These are phyloP conservation scores for Exophiala calicioides DNA, from an alignment of 2,329 filamentous ascomycete genomes.

Conservation along the genomic window DNA sequence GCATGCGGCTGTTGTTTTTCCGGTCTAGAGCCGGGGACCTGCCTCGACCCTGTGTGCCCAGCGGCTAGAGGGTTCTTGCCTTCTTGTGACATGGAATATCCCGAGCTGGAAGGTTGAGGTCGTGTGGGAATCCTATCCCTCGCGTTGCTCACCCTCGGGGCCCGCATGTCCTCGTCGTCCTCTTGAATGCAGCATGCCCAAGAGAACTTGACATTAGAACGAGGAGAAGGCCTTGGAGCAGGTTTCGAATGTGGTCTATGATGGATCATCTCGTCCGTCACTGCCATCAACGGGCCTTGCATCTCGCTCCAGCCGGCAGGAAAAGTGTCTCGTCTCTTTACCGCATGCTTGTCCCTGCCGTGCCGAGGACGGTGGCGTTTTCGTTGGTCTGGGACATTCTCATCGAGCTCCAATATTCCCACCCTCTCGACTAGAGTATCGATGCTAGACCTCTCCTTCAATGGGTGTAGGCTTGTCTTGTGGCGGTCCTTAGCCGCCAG, in stretches of 20 bases:
- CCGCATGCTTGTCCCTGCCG: constrained; percentile 18
- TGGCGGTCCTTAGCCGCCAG: constrained; percentile 48
- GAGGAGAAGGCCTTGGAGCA: constrained; percentile 14
- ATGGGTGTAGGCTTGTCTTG: constrained; percentile 56
- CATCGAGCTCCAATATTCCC: constrained; percentile 68
- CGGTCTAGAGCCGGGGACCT: too few species aligned
- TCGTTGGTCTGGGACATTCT: constrained; percentile 24
- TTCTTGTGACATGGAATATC: too few species aligned
- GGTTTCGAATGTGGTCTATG: constrained; percentile 11
- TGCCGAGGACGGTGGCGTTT: constrained; percentile 30
- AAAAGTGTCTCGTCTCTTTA: constrained; percentile 32
- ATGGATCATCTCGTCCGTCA: constrained; percentile 40
- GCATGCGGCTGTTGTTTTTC: constrained; percentile 13
- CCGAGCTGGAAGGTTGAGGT: constrained; percentile 1
- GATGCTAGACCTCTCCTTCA: constrained; percentile 71
- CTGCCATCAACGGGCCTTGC: constrained; percentile 47
- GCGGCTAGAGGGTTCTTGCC: too few species aligned
- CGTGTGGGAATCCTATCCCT: background rate
- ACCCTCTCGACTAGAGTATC: constrained; percentile 83
- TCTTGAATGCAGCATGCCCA: constrained; percentile 30
- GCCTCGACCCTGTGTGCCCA: too few species aligned
- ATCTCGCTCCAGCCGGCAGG: constrained; percentile 50
- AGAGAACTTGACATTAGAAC: constrained; percentile 30
- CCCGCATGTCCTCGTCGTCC: constrained; percentile 23
- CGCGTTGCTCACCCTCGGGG: constrained; percentile 7